Conservation (phyloP, 805 yeast species). For the Candida qinlingensis region DNA sequence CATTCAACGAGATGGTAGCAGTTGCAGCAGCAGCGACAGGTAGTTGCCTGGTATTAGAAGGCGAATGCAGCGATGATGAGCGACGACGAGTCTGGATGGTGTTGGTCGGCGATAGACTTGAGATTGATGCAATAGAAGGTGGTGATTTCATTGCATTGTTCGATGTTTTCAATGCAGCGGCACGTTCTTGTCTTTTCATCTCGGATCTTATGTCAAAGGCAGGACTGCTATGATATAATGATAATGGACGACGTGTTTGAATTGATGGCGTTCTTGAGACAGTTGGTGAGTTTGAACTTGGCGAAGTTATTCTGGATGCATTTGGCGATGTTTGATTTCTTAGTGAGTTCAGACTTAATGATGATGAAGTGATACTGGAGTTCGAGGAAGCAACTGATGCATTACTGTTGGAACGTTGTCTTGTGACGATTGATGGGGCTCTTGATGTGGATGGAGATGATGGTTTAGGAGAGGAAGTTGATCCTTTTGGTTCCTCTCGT, state of each 20-base stretch:
- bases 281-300: constrained; percentile 11
- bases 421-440: constrained; percentile 8
- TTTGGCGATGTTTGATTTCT: constrained; percentile 6
- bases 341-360: background rate
- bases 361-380: constrained; percentile 3
- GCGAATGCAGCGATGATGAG: constrained; percentile 5
- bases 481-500: constrained; percentile 14
- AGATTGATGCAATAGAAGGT: background rate
- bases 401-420: constrained; percentile 17
- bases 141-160: background rate
- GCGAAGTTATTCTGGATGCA: constrained; percentile 17
- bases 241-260: constrained; percentile 5
- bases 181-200: constrained; percentile 21
- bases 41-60: background rate
- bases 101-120: no score
- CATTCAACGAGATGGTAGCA: constrained; percentile 13
- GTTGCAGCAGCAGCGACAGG: constrained; percentile 20
- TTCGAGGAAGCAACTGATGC: constrained; percentile 6
- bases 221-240: constrained; percentile 12
- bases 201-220: constrained; percentile 26
- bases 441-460: constrained; percentile 9
- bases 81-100: constrained; percentile 9
- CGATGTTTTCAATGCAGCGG: constrained; percentile 1
- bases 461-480: background rate
- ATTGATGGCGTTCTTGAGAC: constrained; percentile 3